Evolutionary conservation across 2,329 filamentous ascomycete genomes (phyloP), one percentile per base, ranked within the genome.

Genomic region (Fusarium compactum): DNA sequence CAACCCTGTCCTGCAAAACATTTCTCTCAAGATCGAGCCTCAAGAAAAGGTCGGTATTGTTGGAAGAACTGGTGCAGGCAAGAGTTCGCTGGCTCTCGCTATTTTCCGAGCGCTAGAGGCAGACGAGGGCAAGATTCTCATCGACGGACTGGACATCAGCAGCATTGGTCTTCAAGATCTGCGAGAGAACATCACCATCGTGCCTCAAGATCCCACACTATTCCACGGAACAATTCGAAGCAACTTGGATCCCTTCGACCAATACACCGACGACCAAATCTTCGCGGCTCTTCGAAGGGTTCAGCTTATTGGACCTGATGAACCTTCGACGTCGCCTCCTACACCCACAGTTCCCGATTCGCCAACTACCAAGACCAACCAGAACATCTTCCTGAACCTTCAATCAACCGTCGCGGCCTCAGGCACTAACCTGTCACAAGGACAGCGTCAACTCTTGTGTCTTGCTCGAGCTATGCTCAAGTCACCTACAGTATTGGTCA

Each of bases 21-120:
- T 99, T 53, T 93, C 88, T 2, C 97, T 99, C 85, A 93, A 92
- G 77, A 95, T 99, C 67, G 85, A 90, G 29, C 89, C 95, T 2
- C 89, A 89, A 32, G 94, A 99, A 81, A 98, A 98, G 84, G 93
- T 99, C 20, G 96, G 96, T 62, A 97, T 99, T 61, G 96, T 98
- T 30, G 96, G 96, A 57, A 90, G 96, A 65, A 99, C 96, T 1
- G 96, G 96, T 66, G 96, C 96, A 7, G 96, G 96, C 62, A 99
- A 99, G 86, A 98, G 94, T 78, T 98, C 96, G 6, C 85, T 99
- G 56, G 95, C 96, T 1, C 85, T 98, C 65, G 95, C 96, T 7
- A 86, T 99, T 27, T 98, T 99, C 89, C 91, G 96, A 61, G 94
- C 94, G 2, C 85, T 99, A 4, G 96, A 99, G 80, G 94, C 96